Evolutionary conservation across 345 rosid species (phyloP).

Genomic region (Euphorbia tirucalli): DNA sequence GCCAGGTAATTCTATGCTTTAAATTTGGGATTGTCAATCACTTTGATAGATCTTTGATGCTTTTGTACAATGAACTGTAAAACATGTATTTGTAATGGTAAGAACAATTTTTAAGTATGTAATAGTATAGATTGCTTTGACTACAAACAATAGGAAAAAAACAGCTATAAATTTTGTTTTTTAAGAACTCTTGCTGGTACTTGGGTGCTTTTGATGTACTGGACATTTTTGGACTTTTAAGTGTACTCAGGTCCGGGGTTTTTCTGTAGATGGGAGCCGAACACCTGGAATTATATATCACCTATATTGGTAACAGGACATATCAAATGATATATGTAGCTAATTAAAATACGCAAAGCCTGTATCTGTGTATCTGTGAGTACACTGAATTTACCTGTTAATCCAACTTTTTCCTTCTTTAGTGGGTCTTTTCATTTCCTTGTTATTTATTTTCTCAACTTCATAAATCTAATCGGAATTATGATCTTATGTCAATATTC

Average conservation of each 20-base stretch:
- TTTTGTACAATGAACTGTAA: background rate
- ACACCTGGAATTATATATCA: background rate
- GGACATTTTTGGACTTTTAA: background rate
- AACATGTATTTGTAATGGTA: background rate
- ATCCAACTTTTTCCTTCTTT: background rate
- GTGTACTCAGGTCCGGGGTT: background rate
- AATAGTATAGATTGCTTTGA: background rate
- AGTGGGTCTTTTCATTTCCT: background rate
- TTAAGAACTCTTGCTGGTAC: background rate
- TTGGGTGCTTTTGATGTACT: background rate
- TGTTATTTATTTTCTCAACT: background rate
- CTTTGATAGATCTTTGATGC: background rate
- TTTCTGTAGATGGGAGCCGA: background rate
- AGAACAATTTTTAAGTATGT: background rate
- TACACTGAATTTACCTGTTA: background rate
- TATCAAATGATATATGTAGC: background rate
- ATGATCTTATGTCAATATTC: no score
- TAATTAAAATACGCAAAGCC: background rate
- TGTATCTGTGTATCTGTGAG: background rate
- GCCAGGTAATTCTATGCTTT: conserved; percentile 54
- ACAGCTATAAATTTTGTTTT: background rate
- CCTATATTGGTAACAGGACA: background rate
- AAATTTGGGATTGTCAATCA: background rate
- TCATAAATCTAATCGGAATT: background rate
- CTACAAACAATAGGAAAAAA: no score